Conservation (phyloP, 345 rosid species). For the Turritis glabra region DNA sequence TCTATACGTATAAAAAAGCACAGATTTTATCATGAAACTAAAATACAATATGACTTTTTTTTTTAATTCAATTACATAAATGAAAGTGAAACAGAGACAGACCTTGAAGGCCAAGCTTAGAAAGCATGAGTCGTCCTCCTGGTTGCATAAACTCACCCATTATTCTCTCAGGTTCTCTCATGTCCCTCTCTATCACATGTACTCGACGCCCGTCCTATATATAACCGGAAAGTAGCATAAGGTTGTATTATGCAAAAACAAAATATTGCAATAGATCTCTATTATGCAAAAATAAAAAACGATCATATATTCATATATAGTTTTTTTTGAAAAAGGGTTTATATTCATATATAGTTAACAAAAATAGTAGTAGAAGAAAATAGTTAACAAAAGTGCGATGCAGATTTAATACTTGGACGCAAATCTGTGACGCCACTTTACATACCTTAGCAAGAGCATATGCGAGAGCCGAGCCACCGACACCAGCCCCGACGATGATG, state of each 20-base stretch:
- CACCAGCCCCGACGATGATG: constrained; percentile 71
- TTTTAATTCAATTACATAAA: not conserved
- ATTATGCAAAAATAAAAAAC: too few species aligned
- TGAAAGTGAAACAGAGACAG: not conserved
- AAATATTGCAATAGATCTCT: too few species aligned
- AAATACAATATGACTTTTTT: not conserved
- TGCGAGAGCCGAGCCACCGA: constrained; percentile 63
- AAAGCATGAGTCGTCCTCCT: constrained; percentile 60
- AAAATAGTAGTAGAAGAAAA: too few species aligned
- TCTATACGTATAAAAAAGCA: constrained; percentile 22
- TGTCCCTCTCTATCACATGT: constrained; percentile 64
- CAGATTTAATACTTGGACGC: not conserved
- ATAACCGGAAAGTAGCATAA: not conserved
- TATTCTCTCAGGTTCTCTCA: constrained; percentile 60
- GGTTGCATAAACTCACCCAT: constrained; percentile 75
- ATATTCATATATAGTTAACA: too few species aligned
- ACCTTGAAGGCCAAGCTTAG: constrained; percentile 69
- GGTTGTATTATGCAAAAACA: not conserved
- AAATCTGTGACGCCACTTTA: not conserved
- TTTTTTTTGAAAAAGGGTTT: too few species aligned
- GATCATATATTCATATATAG: too few species aligned
- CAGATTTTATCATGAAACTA: not conserved
- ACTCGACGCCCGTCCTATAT: constrained; percentile 62
- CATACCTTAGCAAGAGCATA: constrained; percentile 56
- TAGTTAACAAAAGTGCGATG: too few species aligned